Evolutionary conservation across 2,329 filamentous ascomycete species (phyloP).

Genomic region (Coniochaeta sp.): DNA sequence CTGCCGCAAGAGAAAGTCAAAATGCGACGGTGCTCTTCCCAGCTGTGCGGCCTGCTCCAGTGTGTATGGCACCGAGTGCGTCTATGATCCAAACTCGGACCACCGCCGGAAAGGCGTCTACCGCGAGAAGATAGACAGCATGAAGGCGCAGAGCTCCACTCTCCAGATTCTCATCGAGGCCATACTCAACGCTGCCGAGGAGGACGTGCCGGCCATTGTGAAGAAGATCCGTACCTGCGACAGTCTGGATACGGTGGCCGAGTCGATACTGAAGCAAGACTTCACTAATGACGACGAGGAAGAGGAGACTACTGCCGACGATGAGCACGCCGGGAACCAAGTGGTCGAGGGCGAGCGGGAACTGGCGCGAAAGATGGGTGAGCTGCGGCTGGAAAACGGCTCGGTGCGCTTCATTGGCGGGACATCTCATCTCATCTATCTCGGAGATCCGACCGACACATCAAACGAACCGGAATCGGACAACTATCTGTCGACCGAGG

Average conservation of each 20-base stretch:
- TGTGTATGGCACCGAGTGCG: constrained; percentile 82
- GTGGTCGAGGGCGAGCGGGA: constrained; percentile 62
- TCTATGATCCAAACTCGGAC: constrained; percentile 95
- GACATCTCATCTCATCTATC: constrained; percentile 86
- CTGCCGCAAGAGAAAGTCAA: constrained; percentile 71
- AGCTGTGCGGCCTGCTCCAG: constrained; percentile 94
- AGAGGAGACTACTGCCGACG: constrained; percentile 30
- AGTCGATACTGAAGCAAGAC: constrained; percentile 42
- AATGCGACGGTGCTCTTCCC: constrained; percentile 86
- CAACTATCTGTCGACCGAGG: constrained; percentile 45
- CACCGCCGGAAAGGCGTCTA: constrained; percentile 96
- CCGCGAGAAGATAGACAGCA: constrained; percentile 82
- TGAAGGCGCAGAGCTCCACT: constrained; percentile 81
- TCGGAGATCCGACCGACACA: constrained; percentile 43
- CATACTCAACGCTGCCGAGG: constrained; percentile 83
- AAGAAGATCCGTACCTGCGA: constrained; percentile 83
- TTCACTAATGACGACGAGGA: constrained; percentile 25
- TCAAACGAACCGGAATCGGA: constrained; percentile 33
- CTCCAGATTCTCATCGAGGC: constrained; percentile 89
- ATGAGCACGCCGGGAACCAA: constrained; percentile 28
- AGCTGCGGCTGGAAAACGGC: constrained; percentile 79
- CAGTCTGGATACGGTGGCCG: constrained; percentile 48
- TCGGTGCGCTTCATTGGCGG: constrained; percentile 87
- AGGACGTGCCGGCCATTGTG: constrained; percentile 77
- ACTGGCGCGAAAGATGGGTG: constrained; percentile 86